Base-by-base conservation (phyloP, 2,329 filamentous ascomycete species). In the Didymella sp. region DNA sequence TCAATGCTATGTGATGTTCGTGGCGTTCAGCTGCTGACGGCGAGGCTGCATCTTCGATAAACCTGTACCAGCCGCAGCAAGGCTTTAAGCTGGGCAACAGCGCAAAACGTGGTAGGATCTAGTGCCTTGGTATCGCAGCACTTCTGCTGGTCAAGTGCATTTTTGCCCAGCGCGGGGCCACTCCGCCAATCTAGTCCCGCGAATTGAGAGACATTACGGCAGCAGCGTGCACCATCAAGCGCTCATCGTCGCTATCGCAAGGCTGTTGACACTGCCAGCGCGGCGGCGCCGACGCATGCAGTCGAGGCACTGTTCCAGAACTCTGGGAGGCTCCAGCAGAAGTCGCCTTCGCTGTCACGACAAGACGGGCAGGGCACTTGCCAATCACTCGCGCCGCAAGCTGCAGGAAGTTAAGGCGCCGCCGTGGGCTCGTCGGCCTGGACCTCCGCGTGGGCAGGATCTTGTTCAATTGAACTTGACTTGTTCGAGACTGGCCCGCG, bases 401-500 rank as follows among this genome's bases (percentile, higher is more conserved):
- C 30, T 65, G 56, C 63, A 63, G 59, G 44, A 58, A 57, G 47
- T 43, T 21, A 52, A 57, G 54, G 54, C 54, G 54, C 43, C 43
- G 48, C 54, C 46, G 28, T 54, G 61, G 63, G 58, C 49, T 58
- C 60, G 60, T 60, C 64, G 64, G 62, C 60, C 60, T 63, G 62
- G 44, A 47, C 43, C 63, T 63, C 63, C 63, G 60, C 56, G 51
- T 59, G 51, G 48, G 24, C 40, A 37, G 24, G 24, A 41, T 52
- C 28, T 28, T 19, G 33, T 11, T 37, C n/a, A n/a, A 37, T 37
- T 37, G 17, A 8, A 37, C 33, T 37, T 37, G n/a, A 37, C 33
- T 37, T 37, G n/a, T 37, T 37, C 19, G 33, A 37, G 33, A n/a
- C 38, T 60, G 37, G 59, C 21, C 46, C 43, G 55, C 48, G 41